Base-by-base conservation (phyloP, 805 yeast species). In the Candida rishiriensis region DNA sequence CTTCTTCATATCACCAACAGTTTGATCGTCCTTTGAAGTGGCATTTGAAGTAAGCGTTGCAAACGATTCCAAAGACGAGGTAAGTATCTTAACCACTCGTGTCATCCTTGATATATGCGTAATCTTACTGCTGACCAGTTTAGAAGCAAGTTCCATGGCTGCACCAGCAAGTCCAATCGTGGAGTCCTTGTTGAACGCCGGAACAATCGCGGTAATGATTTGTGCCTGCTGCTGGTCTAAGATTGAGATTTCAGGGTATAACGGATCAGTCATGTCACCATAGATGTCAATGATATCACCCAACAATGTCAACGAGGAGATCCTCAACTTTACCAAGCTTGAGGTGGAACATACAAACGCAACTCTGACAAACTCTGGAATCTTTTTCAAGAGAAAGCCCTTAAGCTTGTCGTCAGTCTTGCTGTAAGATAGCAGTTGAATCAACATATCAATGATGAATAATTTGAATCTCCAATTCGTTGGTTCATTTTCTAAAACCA, bases 211-310 rank as follows among this genome's bases (percentile, higher is more conserved):
- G 46, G 96, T 83, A 10, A 87, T 83, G 10, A 93, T 87, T 54
- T 88, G 97, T 0, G 98, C 98, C 56, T 93, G 97, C 56, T 86
- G 96, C 63, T 90, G 97, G 52, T 87, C 96, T 36, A 91, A 66
- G 10, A 89, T 71, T 0, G 91, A 76, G 13, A 76, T 75, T 3
- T 81, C 80, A 0, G 87, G 83, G 53, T 81, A 83, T 28, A 85
- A 74, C 0, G 91, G 88, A 58, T 86, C 96, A 10, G 70, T 75
- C 39, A 80, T 63, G 21, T 73, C 72, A 0, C 88, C 81, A 62
- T 78, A 85, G 1, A 76, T 65, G 9, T 69, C 72, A 29, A 93
- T 68, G 2, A 86, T 71, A 37, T 76, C 76, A 43, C 82, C 83
- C 26, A 93, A 69, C 6, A 91, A 66, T 13, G 70, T 69, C 29